These are phyloP conservation scores for Xylaria scruposa DNA, from an alignment of 495 filamentous ascomycete species.

Conservation along the genomic window DNA sequence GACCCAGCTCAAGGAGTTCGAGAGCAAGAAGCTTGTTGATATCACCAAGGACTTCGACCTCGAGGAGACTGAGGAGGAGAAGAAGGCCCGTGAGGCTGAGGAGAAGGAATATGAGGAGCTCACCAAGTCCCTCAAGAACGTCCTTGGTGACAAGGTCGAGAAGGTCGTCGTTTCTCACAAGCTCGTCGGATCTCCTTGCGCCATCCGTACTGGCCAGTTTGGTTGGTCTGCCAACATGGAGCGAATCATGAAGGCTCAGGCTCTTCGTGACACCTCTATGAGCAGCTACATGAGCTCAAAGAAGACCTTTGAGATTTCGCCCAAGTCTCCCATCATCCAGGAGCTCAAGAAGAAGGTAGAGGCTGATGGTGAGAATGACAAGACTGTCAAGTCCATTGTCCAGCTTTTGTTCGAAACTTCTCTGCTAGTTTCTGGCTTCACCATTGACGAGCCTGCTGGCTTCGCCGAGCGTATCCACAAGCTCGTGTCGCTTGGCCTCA, in stretches of 20 bases:
- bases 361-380: conserved; percentile 94
- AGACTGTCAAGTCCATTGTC: conserved; percentile 97
- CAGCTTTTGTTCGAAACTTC: conserved; percentile 98
- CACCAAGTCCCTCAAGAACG: conserved; percentile 96
- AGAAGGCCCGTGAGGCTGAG: conserved; percentile 92
- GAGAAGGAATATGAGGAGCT: conserved; percentile 97
- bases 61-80: conserved; percentile 99
- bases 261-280: conserved; percentile 99
- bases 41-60: conserved; percentile 99
- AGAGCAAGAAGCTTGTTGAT: conserved; percentile 99
- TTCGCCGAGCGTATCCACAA: conserved; percentile 99
- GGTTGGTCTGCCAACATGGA: conserved; percentile 99
- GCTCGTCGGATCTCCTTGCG: conserved; percentile 92
- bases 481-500: conserved; percentile 93
- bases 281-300: conserved; percentile 99
- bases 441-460: conserved; percentile 96
- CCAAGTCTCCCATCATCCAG: conserved; percentile 95
- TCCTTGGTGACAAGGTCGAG: conserved; percentile 99
- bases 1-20: conserved; percentile 99
- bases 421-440: conserved; percentile 97
- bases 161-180: conserved; percentile 99
- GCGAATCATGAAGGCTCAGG: conserved; percentile 99
- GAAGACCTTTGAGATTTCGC: conserved; percentile 99
- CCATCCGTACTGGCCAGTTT: conserved; percentile 99
- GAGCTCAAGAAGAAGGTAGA: conserved; percentile 99